Evolutionary conservation across 2,329 filamentous ascomycete species (phyloP).

Genomic region (Pestalotiopsis sp.): DNA sequence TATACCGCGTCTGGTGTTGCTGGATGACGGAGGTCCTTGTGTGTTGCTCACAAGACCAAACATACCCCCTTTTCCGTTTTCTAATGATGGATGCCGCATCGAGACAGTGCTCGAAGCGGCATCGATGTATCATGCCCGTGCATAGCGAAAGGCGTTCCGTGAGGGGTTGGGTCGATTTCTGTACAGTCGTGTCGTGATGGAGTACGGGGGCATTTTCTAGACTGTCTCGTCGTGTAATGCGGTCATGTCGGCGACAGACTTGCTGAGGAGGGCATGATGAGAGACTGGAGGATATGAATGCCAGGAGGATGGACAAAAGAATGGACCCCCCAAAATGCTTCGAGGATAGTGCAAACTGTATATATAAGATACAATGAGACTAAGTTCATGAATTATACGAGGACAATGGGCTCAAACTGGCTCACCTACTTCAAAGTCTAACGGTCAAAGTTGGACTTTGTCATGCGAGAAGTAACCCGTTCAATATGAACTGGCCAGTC

Average conservation of each 20-base stretch:
- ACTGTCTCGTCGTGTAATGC: constrained; percentile 1
- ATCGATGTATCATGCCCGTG: constrained; percentile 14
- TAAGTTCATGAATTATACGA: not conserved
- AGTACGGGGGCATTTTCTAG: constrained; percentile 1
- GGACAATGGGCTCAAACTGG: not conserved
- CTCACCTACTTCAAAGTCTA: not conserved
- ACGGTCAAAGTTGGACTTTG: not conserved
- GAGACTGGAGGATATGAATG: not conserved
- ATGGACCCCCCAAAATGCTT: not conserved
- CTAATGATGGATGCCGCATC: constrained; percentile 5
- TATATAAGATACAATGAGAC: not conserved
- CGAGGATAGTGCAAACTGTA: not conserved
- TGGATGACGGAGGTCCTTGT: not conserved
- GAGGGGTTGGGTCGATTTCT: not conserved
- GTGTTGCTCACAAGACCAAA: not conserved
- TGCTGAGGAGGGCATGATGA: not conserved
- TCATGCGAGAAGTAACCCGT: not conserved
- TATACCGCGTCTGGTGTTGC: not conserved
- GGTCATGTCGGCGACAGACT: not conserved
- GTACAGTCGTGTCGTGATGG: not conserved
- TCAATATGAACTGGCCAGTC: too few relatives aligned
- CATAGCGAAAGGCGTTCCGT: constrained; percentile 29
- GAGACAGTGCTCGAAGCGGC: not conserved
- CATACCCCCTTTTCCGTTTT: constrained; percentile 15
- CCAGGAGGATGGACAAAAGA: not conserved